These are phyloP conservation scores for Chaetomidium leptoderma DNA, from an alignment of 495 filamentous ascomycete genomes.

Conservation along the genomic window DNA sequence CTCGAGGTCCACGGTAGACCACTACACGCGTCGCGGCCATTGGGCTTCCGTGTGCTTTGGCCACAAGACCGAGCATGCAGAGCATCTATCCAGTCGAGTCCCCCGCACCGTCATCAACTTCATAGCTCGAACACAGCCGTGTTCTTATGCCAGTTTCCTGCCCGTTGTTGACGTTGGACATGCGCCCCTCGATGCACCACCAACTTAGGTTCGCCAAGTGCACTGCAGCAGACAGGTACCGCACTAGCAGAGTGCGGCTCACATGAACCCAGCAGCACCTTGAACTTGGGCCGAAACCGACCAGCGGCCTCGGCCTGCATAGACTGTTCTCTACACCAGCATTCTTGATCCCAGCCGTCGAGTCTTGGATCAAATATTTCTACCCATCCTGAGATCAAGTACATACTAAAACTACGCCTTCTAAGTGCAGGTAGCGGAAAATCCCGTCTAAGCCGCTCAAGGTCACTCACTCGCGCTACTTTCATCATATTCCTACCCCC, in stretches of 20 bases:
- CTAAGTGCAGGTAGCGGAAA: slow-evolving; percentile 1
- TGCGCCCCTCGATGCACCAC: not conserved
- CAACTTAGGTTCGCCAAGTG: not conserved
- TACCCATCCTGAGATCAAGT: too few relatives aligned
- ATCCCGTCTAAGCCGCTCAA: slow-evolving; percentile 8
- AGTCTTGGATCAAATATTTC: too few relatives aligned
- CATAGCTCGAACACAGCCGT: not conserved
- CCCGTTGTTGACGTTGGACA: slow-evolving; percentile 9
- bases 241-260: slow-evolving; percentile 24
- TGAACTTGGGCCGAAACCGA: not conserved
- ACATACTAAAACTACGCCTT: not conserved
- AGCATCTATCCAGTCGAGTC: not conserved
- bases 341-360: not conserved
- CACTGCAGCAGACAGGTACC: slow-evolving; percentile 18
- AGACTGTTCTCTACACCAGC: not conserved
- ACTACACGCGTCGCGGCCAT: slow-evolving; percentile 6
- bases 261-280: slow-evolving; percentile 12
- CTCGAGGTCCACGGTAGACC: slow-evolving; percentile 21
- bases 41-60: slow-evolving; percentile 4
- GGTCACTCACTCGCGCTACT: not conserved
- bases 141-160: not conserved
- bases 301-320: not conserved
- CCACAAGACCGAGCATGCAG: not conserved
- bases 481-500: too few relatives aligned
- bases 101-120: not conserved